A percentile compares a stretch with the other conserved stretches of the same genome.
phyloP scores from a whole-genome alignment of 1,284 basidiomycete genomes.

The Entoloma clypeatum region DNA sequence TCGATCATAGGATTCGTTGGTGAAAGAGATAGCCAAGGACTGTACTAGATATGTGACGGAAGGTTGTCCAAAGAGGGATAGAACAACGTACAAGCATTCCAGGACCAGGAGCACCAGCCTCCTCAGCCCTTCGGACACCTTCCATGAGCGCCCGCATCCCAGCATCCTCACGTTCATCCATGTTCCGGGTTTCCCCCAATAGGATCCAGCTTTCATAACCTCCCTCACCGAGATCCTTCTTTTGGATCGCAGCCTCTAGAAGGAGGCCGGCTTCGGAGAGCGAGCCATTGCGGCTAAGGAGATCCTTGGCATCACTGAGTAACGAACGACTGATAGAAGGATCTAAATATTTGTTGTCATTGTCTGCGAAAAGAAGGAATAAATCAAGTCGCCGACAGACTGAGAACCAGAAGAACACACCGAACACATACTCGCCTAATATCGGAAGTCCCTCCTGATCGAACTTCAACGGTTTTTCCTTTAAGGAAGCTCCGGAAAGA shows the following conservation, averaged over 20 bases:
- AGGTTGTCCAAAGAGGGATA: background rate
- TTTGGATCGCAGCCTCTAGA: slow-evolving; percentile 85
- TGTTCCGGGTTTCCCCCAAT: slow-evolving; percentile 90
- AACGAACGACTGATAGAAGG: slow-evolving; percentile 51
- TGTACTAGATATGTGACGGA: slow-evolving; percentile 28
- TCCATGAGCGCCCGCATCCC: slow-evolving; percentile 73
- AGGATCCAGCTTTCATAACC: slow-evolving; percentile 92
- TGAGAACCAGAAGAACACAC: slow-evolving; percentile 39
- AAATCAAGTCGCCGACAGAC: background rate
- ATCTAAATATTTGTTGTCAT: slow-evolving; percentile 68
- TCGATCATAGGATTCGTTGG: slow-evolving; percentile 92
- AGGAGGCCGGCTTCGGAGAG: slow-evolving; percentile 82
- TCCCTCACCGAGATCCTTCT: slow-evolving; percentile 70
- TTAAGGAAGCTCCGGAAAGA: slow-evolving; percentile 34
- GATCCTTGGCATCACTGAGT: slow-evolving; percentile 65
- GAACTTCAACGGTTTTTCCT: slow-evolving; percentile 45
- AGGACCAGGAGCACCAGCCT: slow-evolving; percentile 60
- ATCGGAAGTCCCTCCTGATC: slow-evolving; percentile 73
- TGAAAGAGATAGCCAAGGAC: slow-evolving; percentile 96
- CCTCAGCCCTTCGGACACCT: slow-evolving; percentile 63
- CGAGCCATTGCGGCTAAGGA: slow-evolving; percentile 78
- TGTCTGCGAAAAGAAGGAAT: slow-evolving; percentile 19
- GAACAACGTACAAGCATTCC: slow-evolving; percentile 72
- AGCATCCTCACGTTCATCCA: slow-evolving; percentile 90
- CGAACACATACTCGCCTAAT: slow-evolving; percentile 70